phyloP scores from a whole-genome alignment of 345 rosid species.

The Punica granatum region DNA sequence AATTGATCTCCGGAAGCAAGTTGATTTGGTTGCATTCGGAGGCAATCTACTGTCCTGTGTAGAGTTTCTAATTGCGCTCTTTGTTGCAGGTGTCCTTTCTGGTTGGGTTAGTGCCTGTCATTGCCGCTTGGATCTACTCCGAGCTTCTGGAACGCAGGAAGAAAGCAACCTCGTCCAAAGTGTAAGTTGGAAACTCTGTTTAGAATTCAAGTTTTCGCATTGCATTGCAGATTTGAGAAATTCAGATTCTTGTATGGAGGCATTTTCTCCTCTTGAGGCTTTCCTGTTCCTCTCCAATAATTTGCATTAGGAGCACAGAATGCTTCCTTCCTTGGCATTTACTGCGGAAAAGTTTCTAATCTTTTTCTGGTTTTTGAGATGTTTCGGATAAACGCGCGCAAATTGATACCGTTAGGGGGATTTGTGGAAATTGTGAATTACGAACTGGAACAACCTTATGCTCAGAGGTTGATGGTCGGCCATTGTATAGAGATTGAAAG shows the following conservation, averaged over 20 bases:
- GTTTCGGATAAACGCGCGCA: not conserved
- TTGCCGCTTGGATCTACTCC: conserved; percentile 70
- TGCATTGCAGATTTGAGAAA: not conserved
- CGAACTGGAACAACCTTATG: not conserved
- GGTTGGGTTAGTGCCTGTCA: conserved; percentile 57
- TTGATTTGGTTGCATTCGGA: not conserved
- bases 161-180: conserved; percentile 39
- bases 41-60: not conserved
- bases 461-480: not conserved
- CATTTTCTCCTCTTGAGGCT: not conserved
- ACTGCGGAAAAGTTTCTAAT: not conserved
- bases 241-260: not conserved
- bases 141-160: conserved; percentile 69
- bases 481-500: not conserved
- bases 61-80: not conserved
- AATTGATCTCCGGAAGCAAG: not conserved
- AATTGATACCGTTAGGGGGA: not conserved
- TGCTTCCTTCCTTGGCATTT: not conserved
- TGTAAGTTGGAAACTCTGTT: conserved; percentile 40
- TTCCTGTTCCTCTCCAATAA: not conserved
- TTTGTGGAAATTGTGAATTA: not conserved
- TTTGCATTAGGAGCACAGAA: not conserved
- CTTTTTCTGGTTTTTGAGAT: not conserved
- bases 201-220: not conserved
- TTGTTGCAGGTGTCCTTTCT: conserved; percentile 63